phyloP scores from a whole-genome alignment of 305 asterid genomes.

The Fraxinus velutina region DNA sequence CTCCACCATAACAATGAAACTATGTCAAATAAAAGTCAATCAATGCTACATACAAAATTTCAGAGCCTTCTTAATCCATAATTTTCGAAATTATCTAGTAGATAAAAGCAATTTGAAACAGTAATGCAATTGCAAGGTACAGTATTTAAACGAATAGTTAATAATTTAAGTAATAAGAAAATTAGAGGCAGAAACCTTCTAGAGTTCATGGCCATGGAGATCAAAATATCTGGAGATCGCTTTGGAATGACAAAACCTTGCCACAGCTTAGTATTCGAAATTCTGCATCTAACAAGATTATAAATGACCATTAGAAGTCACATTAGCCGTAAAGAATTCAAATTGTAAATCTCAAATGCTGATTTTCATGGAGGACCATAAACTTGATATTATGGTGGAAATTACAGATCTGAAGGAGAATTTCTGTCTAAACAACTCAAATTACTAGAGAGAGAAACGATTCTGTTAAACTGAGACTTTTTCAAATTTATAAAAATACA shows the following conservation, averaged over 20 bases:
- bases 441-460: neutral
- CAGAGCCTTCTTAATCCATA: neutral
- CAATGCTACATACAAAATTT: neutral
- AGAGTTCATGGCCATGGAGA: slow-evolving; percentile 41
- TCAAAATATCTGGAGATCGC: slow-evolving; percentile 2
- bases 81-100: neutral
- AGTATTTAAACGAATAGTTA: neutral
- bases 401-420: neutral
- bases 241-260: neutral
- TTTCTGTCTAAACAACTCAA: neutral
- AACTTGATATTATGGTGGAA: neutral
- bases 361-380: neutral
- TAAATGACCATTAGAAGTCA: neutral
- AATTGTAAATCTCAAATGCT: neutral
- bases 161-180: neutral
- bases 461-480: neutral
- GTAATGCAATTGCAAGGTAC: neutral
- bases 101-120: neutral
- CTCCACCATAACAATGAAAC: neutral
- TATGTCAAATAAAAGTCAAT: neutral
- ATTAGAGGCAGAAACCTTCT: slow-evolving; percentile 32
- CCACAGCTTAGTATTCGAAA: neutral
- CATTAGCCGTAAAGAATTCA: neutral
- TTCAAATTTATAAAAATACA: neutral
- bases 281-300: neutral